Conservation (phyloP, 441 rosid species). For the Sinapis alba region DNA sequence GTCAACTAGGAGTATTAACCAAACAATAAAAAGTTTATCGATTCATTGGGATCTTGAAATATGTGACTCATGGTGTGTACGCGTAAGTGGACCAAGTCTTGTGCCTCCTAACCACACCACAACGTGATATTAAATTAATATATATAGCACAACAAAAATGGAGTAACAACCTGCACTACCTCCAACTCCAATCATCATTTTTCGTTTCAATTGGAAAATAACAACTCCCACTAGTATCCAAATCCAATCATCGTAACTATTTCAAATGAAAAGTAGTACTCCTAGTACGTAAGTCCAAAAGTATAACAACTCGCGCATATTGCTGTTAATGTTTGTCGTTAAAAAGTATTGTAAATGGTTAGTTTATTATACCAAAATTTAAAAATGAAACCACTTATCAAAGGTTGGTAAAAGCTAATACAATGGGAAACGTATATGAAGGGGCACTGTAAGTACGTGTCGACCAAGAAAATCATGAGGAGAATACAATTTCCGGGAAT, state of each 20-base stretch:
- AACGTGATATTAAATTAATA: conserved; percentile 7
- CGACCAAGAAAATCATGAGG: not conserved
- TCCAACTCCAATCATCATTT: conserved; percentile 19
- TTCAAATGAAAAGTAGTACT: not conserved
- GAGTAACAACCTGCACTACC: conserved; percentile 29
- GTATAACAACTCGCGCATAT: not conserved
- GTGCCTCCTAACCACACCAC: conserved; percentile 33
- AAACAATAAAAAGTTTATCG: too few species aligned
- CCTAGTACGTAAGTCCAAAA: not conserved
- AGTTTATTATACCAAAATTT: not conserved
- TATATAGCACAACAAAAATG: conserved; percentile 3
- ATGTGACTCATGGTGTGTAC: too few species aligned
- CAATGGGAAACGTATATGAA: too few species aligned
- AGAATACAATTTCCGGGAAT: conserved; percentile 25
- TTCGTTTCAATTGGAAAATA: not conserved
- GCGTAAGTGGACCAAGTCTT: conserved; percentile 36
- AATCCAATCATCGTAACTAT: conserved; percentile 18
- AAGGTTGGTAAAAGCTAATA: conserved; percentile 7
- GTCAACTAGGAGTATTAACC: too few species aligned
- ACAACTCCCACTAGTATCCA: conserved; percentile 27
- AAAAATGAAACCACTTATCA: not conserved
- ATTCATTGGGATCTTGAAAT: too few species aligned
- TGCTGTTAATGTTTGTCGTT: not conserved
- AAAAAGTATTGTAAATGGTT: not conserved
- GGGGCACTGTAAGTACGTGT: too few species aligned